Evolutionary conservation across 2,329 filamentous ascomycete species (phyloP).

Genomic region (Paecilomyces formosus): DNA sequence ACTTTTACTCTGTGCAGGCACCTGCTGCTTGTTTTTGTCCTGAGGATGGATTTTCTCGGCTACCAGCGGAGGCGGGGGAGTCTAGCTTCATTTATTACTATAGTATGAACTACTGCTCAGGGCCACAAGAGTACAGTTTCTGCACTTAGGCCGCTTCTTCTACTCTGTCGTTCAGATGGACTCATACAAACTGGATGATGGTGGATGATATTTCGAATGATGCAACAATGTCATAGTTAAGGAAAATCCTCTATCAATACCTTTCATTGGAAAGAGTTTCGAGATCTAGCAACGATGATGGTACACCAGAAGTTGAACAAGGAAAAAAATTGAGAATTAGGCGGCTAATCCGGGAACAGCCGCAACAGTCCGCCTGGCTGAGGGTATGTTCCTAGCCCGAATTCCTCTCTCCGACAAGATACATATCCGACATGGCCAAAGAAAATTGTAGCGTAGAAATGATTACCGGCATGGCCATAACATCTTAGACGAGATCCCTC

Average conservation of each 20-base stretch:
- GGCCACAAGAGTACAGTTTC: neutral
- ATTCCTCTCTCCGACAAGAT: neutral
- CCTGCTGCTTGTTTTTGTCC: too few relatives aligned
- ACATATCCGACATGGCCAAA: conserved; percentile 2
- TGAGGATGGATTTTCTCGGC: too few relatives aligned
- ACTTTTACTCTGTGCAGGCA: too few relatives aligned
- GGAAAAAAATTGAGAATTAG: neutral
- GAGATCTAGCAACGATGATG: neutral
- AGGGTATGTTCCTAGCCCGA: neutral
- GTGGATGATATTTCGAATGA: neutral
- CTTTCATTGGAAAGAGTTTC: neutral
- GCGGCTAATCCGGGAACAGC: neutral
- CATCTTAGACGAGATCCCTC: conserved; percentile 77
- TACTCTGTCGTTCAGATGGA: neutral
- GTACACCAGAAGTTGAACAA: neutral
- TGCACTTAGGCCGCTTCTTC: neutral
- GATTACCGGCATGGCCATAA: conserved; percentile 5
- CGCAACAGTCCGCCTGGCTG: neutral
- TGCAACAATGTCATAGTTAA: neutral
- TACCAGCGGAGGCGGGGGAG: neutral
- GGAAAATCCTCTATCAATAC: neutral
- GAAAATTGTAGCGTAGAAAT: conserved; percentile 4
- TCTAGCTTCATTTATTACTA: neutral
- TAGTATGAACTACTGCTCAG: too few relatives aligned
- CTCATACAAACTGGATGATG: neutral